phyloP scores from a whole-genome alignment of 2,329 filamentous ascomycete genomes.

The Raffaelea ambrosiae region DNA sequence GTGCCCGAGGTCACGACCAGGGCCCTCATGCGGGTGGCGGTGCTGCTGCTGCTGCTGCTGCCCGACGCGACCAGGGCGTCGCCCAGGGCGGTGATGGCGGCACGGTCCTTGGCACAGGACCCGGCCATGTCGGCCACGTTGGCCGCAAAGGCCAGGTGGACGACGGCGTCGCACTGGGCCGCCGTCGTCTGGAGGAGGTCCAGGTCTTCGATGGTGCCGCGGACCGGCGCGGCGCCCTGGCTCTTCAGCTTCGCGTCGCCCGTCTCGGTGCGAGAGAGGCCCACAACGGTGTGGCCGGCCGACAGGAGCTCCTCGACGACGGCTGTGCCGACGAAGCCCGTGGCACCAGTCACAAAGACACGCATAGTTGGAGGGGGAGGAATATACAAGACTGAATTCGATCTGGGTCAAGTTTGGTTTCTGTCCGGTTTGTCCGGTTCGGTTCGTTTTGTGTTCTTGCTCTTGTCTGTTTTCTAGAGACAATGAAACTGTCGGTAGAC shows the following conservation, averaged over 20 bases:
- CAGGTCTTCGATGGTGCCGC: constrained; percentile 26
- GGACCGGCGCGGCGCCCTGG: constrained; percentile 23
- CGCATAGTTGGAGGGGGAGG: constrained; percentile 15
- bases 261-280: constrained; percentile 27
- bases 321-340: constrained; percentile 31
- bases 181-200: constrained; percentile 23
- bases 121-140: constrained; percentile 26
- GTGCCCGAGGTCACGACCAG: constrained; percentile 29
- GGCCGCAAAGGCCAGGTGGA: constrained; percentile 33
- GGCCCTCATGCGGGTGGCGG: constrained; percentile 20
- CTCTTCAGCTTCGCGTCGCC: constrained; percentile 18
- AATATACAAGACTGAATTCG: no score
- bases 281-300: constrained; percentile 30
- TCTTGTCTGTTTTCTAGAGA: no score
- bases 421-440: no score
- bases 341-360: constrained; percentile 33
- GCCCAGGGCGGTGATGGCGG: constrained; percentile 27
- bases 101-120: constrained; percentile 20
- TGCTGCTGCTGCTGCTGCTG: neutral
- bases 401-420: no score
- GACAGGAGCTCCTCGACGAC: constrained; percentile 28
- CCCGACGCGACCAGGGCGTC: constrained; percentile 15
- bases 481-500: no score
- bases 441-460: no score
- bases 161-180: constrained; percentile 23